phyloP scores from a whole-genome alignment of 1,284 basidiomycete genomes.

The Afroboletus lepidellus region DNA sequence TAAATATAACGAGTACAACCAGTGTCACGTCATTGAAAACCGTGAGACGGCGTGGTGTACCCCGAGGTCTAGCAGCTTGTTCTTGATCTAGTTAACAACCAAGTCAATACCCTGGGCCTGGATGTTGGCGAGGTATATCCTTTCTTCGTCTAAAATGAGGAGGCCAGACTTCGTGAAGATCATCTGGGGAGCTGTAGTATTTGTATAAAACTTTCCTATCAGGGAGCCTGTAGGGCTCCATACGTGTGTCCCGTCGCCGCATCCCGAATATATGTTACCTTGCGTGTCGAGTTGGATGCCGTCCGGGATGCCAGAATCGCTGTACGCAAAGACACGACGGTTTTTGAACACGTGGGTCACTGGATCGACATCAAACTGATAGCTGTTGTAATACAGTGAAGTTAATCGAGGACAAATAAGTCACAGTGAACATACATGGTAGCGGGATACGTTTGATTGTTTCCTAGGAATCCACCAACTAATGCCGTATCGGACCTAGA shows the following conservation, averaged over 20 bases:
- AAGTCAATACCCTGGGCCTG: not conserved
- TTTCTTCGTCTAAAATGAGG: slow-evolving; percentile 19
- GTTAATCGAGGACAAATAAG: not conserved
- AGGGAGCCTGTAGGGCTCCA: slow-evolving; percentile 63
- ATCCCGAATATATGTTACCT: slow-evolving; percentile 23
- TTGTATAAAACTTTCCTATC: slow-evolving; percentile 74
- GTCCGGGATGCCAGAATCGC: slow-evolving; percentile 68
- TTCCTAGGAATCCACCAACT: slow-evolving; percentile 47
- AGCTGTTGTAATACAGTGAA: slow-evolving; percentile 43
- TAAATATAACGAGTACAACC: too few relatives aligned
- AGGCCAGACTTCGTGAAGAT: slow-evolving; percentile 45
- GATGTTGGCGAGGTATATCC: slow-evolving; percentile 6
- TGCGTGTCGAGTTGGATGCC: slow-evolving; percentile 52
- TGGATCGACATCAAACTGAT: slow-evolving; percentile 67
- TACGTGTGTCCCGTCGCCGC: slow-evolving; percentile 1
- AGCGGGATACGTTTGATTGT: slow-evolving; percentile 61
- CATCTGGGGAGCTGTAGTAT: slow-evolving; percentile 59
- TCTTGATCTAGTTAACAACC: not conserved
- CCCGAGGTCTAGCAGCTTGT: too few relatives aligned
- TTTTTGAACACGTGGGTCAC: slow-evolving; percentile 56
- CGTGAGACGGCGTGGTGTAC: too few relatives aligned
- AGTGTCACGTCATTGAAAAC: too few relatives aligned
- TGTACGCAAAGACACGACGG: slow-evolving; percentile 70
- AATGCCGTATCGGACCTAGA: slow-evolving; percentile 56
- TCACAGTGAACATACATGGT: slow-evolving; percentile 53